A percentile compares a stretch with the other conserved stretches of the same genome.
phyloP scores from a whole-genome alignment of 805 yeast species.

The Saccharomycopsis javanensis region DNA sequence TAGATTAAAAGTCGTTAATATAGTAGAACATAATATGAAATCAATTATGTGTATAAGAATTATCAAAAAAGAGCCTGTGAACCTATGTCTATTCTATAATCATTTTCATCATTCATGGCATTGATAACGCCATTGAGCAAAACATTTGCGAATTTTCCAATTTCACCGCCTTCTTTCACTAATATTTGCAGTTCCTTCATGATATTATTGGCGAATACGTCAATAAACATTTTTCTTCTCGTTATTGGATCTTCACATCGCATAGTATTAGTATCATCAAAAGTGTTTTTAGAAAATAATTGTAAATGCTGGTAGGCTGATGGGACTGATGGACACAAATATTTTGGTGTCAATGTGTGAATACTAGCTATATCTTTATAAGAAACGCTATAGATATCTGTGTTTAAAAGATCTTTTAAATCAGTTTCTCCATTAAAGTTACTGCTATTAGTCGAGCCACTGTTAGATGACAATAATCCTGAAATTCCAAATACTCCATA shows the following conservation, averaged over 20 bases:
- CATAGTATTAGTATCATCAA: conserved; percentile 32
- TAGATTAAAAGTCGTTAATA: not conserved
- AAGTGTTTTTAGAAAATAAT: conserved; percentile 38
- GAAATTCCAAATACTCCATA: conserved; percentile 15
- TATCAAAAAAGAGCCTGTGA: not conserved
- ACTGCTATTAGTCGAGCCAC: too few species aligned
- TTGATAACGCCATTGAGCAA: not conserved
- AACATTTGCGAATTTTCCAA: conserved; percentile 41
- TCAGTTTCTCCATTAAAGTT: too few species aligned
- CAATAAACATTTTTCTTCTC: conserved; percentile 43
- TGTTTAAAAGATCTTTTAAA: too few species aligned
- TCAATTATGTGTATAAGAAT: not conserved
- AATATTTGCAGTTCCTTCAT: conserved; percentile 45
- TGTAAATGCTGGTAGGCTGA: conserved; percentile 58
- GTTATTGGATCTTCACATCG: conserved; percentile 55
- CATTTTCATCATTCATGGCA: conserved; percentile 11
- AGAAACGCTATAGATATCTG: too few species aligned
- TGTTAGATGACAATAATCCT: too few species aligned
- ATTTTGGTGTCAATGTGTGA: conserved; percentile 43
- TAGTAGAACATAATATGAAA: not conserved
- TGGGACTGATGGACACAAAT: conserved; percentile 46
- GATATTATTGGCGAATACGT: conserved; percentile 42
- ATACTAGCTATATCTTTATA: conserved; percentile 19
- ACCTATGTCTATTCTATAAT: conserved; percentile 15
- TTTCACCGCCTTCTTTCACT: conserved; percentile 64